Evolutionary conservation across 2,329 filamentous ascomycete species (phyloP).

Genomic region (Endothia cerciana): DNA sequence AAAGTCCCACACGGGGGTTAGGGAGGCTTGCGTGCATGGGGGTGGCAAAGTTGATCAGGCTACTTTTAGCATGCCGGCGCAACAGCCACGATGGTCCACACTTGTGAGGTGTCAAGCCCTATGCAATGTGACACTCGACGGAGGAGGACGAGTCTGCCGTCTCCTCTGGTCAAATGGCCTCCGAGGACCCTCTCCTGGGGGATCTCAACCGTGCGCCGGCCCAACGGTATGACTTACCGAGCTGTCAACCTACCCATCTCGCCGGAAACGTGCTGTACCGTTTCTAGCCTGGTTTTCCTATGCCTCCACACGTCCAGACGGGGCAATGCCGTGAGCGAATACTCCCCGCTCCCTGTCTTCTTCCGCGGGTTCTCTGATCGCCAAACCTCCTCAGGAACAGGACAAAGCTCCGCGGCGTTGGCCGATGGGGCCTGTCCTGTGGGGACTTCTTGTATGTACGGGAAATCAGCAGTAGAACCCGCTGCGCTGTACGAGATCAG

Average conservation of each 20-base stretch:
- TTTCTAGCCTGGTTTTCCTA: not conserved
- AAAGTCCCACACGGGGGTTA: not conserved
- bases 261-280: not conserved
- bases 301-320: constrained; percentile 3
- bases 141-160: not conserved
- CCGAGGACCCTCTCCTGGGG: not conserved
- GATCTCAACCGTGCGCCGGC: not conserved
- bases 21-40: not conserved
- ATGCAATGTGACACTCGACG: constrained; percentile 5
- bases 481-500: not conserved
- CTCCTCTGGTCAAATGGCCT: not conserved
- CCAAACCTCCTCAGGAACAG: constrained; percentile 5
- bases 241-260: not conserved
- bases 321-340: not conserved
- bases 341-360: not conserved
- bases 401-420: constrained; percentile 3
- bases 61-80: not conserved
- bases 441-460: not conserved
- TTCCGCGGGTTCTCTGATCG: not conserved
- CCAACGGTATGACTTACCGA: constrained; percentile 5
- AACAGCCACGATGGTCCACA: not conserved
- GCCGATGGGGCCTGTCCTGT: constrained; percentile 2
- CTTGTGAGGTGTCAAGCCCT: constrained; percentile 14
- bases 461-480: not conserved
- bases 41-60: not conserved